Percentiles rank a stretch among this genome's conserved stretches.
Conservation (phyloP, 805 yeast genomes). For the Cyberlindnera xylosilytica region DNA sequence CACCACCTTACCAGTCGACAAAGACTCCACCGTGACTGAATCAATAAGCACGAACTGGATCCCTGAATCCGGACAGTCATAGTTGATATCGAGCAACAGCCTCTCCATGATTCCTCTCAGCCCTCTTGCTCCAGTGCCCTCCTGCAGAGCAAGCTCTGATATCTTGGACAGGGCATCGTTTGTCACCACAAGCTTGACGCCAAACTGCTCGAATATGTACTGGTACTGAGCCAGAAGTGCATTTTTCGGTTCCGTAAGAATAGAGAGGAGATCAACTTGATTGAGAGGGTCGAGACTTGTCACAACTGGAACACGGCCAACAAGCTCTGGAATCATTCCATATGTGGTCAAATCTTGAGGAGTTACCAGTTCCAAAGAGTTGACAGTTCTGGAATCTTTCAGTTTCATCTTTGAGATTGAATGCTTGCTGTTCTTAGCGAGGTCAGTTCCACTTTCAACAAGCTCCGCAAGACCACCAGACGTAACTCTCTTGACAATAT, state of each 20-base stretch:
- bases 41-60: slow-evolving; percentile 48
- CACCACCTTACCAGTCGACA: slow-evolving; percentile 32
- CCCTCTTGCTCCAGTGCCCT: slow-evolving; percentile 64
- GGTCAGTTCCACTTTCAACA: slow-evolving; percentile 14
- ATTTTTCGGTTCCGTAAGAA: slow-evolving; percentile 53
- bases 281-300: slow-evolving; percentile 47
- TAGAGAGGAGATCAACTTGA: slow-evolving; percentile 43
- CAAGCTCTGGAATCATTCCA: slow-evolving; percentile 58
- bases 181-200: slow-evolving; percentile 48
- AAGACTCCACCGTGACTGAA: slow-evolving; percentile 39
- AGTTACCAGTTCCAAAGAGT: slow-evolving; percentile 44
- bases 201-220: slow-evolving; percentile 50
- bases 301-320: slow-evolving; percentile 57
- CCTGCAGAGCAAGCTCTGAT: slow-evolving; percentile 45
- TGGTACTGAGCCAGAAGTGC: slow-evolving; percentile 52
- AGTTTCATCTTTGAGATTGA: slow-evolving; percentile 35
- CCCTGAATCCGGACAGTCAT: slow-evolving; percentile 59
- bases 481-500: slow-evolving; percentile 39
- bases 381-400: slow-evolving; percentile 34
- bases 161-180: slow-evolving; percentile 44
- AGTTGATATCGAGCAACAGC: slow-evolving; percentile 47
- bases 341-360: slow-evolving; percentile 49
- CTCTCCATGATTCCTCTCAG: slow-evolving; percentile 53
- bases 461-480: slow-evolving; percentile 26
- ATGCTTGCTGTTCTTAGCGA: slow-evolving; percentile 11